phyloP scores from a whole-genome alignment of 2,329 filamentous ascomycete genomes.

The Colletotrichum higginsianum region DNA sequence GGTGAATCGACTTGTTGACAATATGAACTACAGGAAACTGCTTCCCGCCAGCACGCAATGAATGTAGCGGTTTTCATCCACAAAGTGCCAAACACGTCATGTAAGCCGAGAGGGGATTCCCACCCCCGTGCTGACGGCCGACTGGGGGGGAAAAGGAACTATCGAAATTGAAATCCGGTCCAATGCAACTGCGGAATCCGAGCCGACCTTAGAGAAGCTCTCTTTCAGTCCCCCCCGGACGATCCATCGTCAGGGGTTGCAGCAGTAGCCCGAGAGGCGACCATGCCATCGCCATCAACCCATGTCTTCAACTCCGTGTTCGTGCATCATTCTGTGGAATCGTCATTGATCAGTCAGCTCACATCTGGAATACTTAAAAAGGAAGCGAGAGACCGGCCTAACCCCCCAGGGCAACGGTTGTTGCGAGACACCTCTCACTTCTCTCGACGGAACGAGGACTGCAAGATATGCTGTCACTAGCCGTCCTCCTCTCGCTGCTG shows the following conservation, averaged over 20 bases:
- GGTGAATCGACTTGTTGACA: too few relatives aligned
- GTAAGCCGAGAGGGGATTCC: background rate
- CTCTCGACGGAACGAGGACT: background rate
- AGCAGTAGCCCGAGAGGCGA: background rate
- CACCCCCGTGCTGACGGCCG: constrained; percentile 24
- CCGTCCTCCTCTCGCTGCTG: constrained; percentile 6
- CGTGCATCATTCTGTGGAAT: background rate
- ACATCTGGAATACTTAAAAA: too few relatives aligned
- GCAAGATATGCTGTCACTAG: background rate
- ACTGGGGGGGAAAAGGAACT: constrained; percentile 17
- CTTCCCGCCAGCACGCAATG: constrained; percentile 10
- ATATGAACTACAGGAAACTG: too few relatives aligned
- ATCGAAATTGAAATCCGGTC: constrained; percentile 22
- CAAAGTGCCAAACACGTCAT: constrained; percentile 9
- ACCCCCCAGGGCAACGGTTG: background rate
- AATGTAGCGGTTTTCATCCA: background rate
- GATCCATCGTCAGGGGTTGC: constrained; percentile 12
- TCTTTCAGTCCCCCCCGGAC: background rate
- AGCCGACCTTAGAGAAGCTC: constrained; percentile 14
- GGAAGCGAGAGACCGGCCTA: too few relatives aligned
- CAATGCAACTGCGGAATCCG: constrained; percentile 21
- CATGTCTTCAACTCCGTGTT: background rate
- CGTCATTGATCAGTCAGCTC: background rate
- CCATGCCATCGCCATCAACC: background rate
- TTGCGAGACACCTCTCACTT: background rate